Evolutionary conservation across 495 filamentous ascomycete genomes (phyloP).

Genomic region (Aspergillus haitiensis): DNA sequence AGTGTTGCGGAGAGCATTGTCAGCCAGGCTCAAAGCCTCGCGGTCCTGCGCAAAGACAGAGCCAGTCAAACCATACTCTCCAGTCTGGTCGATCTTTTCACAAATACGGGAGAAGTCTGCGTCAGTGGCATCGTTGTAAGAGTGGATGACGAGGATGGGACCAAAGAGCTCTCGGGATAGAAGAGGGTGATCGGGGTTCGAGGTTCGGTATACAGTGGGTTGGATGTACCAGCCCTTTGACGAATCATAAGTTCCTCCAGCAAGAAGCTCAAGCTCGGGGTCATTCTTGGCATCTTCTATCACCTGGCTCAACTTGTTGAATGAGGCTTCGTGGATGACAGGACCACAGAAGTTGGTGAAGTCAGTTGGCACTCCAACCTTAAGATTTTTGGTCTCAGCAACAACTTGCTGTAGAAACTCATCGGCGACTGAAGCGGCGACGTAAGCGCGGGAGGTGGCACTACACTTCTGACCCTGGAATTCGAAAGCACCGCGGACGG

Average conservation of each 20-base stretch:
- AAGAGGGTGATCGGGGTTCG: conserved; percentile 62
- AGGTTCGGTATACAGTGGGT: conserved; percentile 65
- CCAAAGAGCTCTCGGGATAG: conserved; percentile 65
- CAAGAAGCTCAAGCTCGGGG: conserved; percentile 58
- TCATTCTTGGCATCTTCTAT: conserved; percentile 66
- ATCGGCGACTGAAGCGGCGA: conserved; percentile 68
- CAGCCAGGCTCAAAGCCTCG: conserved; percentile 62
- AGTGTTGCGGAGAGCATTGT: conserved; percentile 71
- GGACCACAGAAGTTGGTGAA: conserved; percentile 62
- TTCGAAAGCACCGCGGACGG: conserved; percentile 80
- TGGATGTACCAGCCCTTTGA: conserved; percentile 65
- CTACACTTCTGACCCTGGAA: conserved; percentile 89
- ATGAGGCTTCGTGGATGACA: conserved; percentile 56
- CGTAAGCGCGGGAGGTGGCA: conserved; percentile 74
- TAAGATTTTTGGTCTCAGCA: conserved; percentile 63
- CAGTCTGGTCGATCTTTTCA: conserved; percentile 61
- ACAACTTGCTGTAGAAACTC: conserved; percentile 63
- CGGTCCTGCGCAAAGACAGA: conserved; percentile 76
- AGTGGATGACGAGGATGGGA: conserved; percentile 59
- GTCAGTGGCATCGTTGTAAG: conserved; percentile 58
- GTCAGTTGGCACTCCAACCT: conserved; percentile 66
- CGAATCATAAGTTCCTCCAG: conserved; percentile 60
- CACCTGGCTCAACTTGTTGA: conserved; percentile 52
- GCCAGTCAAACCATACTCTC: conserved; percentile 78
- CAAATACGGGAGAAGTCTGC: conserved; percentile 52